Conservation (phyloP, 2,329 filamentous ascomycete genomes). For the Apiospora hydei region DNA sequence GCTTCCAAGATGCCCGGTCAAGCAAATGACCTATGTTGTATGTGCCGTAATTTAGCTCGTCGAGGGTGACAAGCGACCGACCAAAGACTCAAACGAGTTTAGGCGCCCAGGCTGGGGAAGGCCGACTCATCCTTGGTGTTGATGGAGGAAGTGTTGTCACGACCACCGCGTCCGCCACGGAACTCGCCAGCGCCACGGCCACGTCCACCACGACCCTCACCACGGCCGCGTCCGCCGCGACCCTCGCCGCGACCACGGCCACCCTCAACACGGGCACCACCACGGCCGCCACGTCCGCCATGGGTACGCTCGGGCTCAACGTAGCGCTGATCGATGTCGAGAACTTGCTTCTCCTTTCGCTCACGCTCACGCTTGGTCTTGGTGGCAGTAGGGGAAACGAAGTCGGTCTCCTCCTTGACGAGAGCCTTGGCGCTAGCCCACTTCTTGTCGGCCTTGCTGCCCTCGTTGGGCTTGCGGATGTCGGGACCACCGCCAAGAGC, state of each 20-base stretch:
- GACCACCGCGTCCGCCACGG: slow-evolving; percentile 56
- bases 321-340: slow-evolving; percentile 88
- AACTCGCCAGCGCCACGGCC: slow-evolving; percentile 45
- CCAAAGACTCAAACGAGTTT: slow-evolving; percentile 37
- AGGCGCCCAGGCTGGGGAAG: slow-evolving; percentile 68
- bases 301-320: slow-evolving; percentile 72
- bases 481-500: slow-evolving; percentile 70
- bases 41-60: slow-evolving; percentile 31
- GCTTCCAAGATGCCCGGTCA: slow-evolving; percentile 25
- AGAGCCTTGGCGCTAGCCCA: slow-evolving; percentile 84
- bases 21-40: slow-evolving; percentile 24
- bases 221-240: slow-evolving; percentile 58
- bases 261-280: slow-evolving; percentile 53
- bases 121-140: slow-evolving; percentile 65
- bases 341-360: slow-evolving; percentile 87
- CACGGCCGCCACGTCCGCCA: slow-evolving; percentile 59
- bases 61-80: slow-evolving; percentile 31
- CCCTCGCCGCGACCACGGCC: slow-evolving; percentile 56
- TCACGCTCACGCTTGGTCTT: slow-evolving; percentile 88
- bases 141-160: slow-evolving; percentile 54
- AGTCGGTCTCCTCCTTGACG: slow-evolving; percentile 72
- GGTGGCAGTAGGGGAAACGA: slow-evolving; percentile 75
- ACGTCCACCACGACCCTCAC: slow-evolving; percentile 52
- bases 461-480: slow-evolving; percentile 92
- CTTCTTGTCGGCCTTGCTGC: slow-evolving; percentile 87